Base-by-base conservation (phyloP, 2,329 filamentous ascomycete genomes). In the Trichoderma guizhouense region DNA sequence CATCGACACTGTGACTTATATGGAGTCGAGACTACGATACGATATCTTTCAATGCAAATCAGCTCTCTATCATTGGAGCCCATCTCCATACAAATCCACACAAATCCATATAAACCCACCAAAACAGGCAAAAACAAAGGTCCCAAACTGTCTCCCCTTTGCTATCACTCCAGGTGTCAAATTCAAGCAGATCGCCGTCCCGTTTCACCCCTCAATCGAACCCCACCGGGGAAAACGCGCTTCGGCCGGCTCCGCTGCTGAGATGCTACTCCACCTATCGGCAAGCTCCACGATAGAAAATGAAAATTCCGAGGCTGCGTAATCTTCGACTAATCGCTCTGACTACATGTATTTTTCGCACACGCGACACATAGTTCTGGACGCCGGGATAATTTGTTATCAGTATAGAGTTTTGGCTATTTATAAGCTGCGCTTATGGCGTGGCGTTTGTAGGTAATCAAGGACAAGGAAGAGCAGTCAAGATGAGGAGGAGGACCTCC, bases 241-340 rank as follows among this genome's bases (percentile, higher is more conserved):
- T 80, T 79, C 79, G 79, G 79, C 79, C 79, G 78, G 79, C 79
- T 80, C 79, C 79, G 79, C 71, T 55, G 36, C 69, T 72, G 68
- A 75, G 74, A 73, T 71, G 58, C 64, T 65, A 61, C 75, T 76
- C 76, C 75, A 76, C 71, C 57, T 72, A 72, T 79, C 79, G 78
- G 79, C 69, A 69, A 69, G 74, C 74, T 79, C 79, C 79, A 79
- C 76, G 21, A 30, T n/a, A 7, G 30, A 18, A 26, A 5, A 32
- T 15, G 36, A 32, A 32, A 28, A 60, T 60, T 32, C 30, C 30
- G 30, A n/a, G 47, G 11, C 47, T 53, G 47, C 47, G 47, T 53
- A 53, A 53, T 51, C 43, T 47, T 51, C 43, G 43, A 34, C 62
- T 65, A 62, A 62, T 63, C 15, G 36, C 1, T 43, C 21, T 43